Evolutionary conservation across 352 stramenopile genomes (phyloP).

Genomic region (Globisporangium acanthophoron): DNA sequence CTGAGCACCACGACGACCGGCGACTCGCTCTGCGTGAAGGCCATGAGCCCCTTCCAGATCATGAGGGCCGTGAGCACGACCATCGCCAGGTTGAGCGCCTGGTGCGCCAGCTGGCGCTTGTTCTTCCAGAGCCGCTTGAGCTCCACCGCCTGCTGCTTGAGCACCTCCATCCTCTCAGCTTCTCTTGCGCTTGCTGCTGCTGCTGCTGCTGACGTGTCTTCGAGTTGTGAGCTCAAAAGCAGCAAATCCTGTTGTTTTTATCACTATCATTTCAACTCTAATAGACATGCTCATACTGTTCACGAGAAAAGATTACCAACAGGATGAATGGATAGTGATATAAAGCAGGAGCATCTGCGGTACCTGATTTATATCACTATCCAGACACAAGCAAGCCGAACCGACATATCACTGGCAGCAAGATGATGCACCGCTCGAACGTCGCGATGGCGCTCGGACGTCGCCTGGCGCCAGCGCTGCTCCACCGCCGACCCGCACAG

Average conservation of each 20-base stretch:
- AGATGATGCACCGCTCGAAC: not conserved
- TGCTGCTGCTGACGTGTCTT: not conserved
- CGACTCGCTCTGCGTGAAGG: slow-evolving; percentile 95
- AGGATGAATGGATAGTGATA: too few species aligned
- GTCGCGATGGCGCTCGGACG: not conserved
- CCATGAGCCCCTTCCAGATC: slow-evolving; percentile 99
- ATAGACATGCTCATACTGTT: not conserved
- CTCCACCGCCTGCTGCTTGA: slow-evolving; percentile 90
- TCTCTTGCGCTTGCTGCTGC: not conserved
- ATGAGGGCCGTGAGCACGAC: slow-evolving; percentile 98
- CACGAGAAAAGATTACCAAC: too few species aligned
- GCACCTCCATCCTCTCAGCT: slow-evolving; percentile 32
- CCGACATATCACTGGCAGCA: not conserved
- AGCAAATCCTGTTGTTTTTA: not conserved
- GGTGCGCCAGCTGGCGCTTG: slow-evolving; percentile 96
- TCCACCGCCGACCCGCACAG: not conserved
- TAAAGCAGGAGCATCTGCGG: too few species aligned
- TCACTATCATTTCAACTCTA: not conserved
- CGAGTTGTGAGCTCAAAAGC: not conserved
- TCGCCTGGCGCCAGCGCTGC: not conserved
- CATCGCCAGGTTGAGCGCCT: slow-evolving; percentile 97
- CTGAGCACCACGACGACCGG: slow-evolving; percentile 98
- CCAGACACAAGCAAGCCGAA: not conserved
- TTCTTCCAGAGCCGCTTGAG: slow-evolving; percentile 98
- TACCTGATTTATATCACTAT: not conserved